These are phyloP conservation scores for Aspergillus cavernicola DNA, from an alignment of 495 filamentous ascomycete species.

Conservation along the genomic window DNA sequence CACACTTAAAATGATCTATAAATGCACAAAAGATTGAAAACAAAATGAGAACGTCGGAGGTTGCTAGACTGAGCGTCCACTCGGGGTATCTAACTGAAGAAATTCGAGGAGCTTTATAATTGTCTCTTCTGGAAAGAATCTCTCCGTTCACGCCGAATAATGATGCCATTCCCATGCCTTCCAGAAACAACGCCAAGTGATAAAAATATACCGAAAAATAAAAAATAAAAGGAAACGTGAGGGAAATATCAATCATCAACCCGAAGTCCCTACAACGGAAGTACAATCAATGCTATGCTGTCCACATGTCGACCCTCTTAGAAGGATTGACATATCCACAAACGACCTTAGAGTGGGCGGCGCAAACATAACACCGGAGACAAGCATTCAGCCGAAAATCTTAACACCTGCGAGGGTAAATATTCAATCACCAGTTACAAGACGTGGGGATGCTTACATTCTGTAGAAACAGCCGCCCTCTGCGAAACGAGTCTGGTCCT, in stretches of 20 bases:
- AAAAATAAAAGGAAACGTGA: conserved; percentile 18
- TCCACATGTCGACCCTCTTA: conserved; percentile 14
- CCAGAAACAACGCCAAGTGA: conserved; percentile 36
- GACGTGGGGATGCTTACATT: conserved; percentile 58
- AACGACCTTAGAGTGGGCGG: conserved; percentile 17
- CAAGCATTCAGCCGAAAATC: conserved; percentile 20
- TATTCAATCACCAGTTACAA: neutral
- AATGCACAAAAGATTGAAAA: conserved; percentile 10
- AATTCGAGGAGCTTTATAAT: conserved; percentile 49
- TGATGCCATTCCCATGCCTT: conserved; percentile 43
- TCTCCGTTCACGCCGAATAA: conserved; percentile 47
- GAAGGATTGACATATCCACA: conserved; percentile 9
- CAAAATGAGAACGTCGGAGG: conserved; percentile 37
- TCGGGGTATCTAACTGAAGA: conserved; percentile 49
- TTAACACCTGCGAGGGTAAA: conserved; percentile 47
- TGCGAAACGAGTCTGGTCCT: conserved; percentile 63
- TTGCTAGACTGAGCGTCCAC: conserved; percentile 50
- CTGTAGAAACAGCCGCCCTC: conserved; percentile 76
- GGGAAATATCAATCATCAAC: conserved; percentile 21
- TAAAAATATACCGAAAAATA: conserved; percentile 8
- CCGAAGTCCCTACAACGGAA: conserved; percentile 19
- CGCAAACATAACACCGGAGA: conserved; percentile 5
- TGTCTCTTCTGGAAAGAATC: conserved; percentile 33
- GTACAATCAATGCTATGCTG: conserved; percentile 34
- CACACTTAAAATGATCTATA: neutral